These are phyloP conservation scores for Boletus sp. DNA, from an alignment of 1,284 basidiomycete genomes.

Conservation along the genomic window DNA sequence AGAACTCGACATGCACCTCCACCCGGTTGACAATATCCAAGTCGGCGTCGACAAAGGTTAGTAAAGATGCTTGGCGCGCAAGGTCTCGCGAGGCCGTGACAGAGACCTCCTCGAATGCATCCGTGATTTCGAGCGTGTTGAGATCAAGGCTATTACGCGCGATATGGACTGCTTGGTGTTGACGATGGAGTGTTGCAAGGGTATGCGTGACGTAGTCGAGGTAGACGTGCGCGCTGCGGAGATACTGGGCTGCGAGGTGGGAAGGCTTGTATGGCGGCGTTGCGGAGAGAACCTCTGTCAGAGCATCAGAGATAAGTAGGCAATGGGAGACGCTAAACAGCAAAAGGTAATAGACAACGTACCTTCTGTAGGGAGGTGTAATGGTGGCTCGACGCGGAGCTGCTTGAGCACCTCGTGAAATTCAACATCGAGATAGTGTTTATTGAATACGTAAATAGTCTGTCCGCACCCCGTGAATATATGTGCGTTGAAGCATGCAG, in stretches of 20 bases:
- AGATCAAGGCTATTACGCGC: constrained; percentile 70
- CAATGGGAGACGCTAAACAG: not conserved
- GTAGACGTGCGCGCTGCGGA: constrained; percentile 63
- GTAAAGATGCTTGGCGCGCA: constrained; percentile 60
- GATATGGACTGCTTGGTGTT: constrained; percentile 68
- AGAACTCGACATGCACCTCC: constrained; percentile 71
- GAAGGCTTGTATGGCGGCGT: constrained; percentile 73
- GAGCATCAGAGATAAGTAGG: not conserved
- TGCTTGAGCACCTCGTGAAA: constrained; percentile 62
- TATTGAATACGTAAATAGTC: constrained; percentile 82
- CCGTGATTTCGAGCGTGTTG: constrained; percentile 67
- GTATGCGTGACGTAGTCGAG: constrained; percentile 58
- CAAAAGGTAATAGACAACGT: constrained; percentile 2
- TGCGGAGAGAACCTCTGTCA: constrained; percentile 60
- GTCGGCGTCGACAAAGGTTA: constrained; percentile 67
- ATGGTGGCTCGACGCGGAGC: constrained; percentile 58
- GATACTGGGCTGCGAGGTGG: constrained; percentile 64
- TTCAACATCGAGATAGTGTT: constrained; percentile 70
- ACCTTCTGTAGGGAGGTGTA: constrained; percentile 75
- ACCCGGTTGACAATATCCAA: constrained; percentile 68
- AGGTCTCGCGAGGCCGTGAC: constrained; percentile 60
- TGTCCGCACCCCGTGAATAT: constrained; percentile 33
- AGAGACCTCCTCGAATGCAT: constrained; percentile 69
- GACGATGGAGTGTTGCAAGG: constrained; percentile 56
- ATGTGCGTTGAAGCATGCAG: not conserved